These are phyloP conservation scores for Tephrocybe sp. DNA, from an alignment of 768 basidiomycete species.

Conservation along the genomic window DNA sequence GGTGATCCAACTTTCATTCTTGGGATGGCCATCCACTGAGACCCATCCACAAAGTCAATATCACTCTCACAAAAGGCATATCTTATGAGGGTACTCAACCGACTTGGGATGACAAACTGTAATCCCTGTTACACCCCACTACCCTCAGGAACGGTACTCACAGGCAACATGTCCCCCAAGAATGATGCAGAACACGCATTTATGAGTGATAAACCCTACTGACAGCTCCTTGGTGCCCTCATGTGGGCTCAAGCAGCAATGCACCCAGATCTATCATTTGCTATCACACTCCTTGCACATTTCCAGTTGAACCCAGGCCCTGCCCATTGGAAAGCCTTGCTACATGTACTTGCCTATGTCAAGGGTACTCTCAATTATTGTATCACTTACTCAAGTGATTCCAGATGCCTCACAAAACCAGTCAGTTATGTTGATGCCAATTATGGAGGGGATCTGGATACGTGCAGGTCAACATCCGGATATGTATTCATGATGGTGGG, in stretches of 20 bases:
- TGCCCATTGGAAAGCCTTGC: slow-evolving; percentile 36
- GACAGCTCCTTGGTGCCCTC: background rate
- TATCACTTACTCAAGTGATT: slow-evolving; percentile 18
- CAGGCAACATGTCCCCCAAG: background rate
- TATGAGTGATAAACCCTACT: background rate
- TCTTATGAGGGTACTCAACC: background rate
- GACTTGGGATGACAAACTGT: background rate
- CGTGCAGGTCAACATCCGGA: background rate
- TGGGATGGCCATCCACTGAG: background rate
- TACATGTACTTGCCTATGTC: slow-evolving; percentile 34
- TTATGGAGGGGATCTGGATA: slow-evolving; percentile 16
- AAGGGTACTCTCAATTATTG: slow-evolving; percentile 28
- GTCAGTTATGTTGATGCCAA: slow-evolving; percentile 24
- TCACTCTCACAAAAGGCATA: background rate
- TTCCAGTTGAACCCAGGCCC: slow-evolving; percentile 25
- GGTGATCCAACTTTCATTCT: background rate
- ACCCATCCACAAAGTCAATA: background rate
- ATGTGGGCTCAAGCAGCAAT: background rate
- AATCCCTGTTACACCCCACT: background rate
- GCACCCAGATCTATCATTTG: slow-evolving; percentile 25
- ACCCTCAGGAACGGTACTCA: background rate
- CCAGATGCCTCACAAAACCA: background rate
- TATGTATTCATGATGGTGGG: background rate
- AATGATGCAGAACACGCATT: background rate
- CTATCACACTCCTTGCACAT: slow-evolving; percentile 19